phyloP scores from a whole-genome alignment of 352 stramenopile genomes.

The Phytophthora multivora region DNA sequence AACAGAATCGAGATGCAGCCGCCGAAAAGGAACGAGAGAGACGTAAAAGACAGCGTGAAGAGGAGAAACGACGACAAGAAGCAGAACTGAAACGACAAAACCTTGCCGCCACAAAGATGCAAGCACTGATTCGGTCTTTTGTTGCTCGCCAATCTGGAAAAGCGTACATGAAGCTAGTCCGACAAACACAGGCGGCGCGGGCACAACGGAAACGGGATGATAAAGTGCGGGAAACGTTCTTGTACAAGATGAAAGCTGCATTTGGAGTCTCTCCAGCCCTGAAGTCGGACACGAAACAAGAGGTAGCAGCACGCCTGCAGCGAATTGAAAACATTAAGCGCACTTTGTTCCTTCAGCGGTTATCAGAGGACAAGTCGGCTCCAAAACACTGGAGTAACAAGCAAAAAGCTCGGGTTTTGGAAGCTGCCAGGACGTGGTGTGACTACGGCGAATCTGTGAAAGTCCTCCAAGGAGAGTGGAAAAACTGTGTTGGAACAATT shows the following conservation, averaged over 20 bases:
- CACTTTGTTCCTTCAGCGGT: constrained; percentile 51
- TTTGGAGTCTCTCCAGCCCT: constrained; percentile 45
- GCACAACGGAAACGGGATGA: constrained; percentile 54
- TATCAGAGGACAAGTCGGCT: constrained; percentile 14
- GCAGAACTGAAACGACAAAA: constrained; percentile 20
- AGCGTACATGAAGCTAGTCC: constrained; percentile 56
- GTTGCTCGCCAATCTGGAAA: constrained; percentile 38
- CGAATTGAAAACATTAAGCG: constrained; percentile 50
- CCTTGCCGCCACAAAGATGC: constrained; percentile 46
- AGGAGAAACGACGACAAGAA: constrained; percentile 29
- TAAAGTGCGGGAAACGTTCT: constrained; percentile 37
- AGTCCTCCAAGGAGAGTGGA: constrained; percentile 53
- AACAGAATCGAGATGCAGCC: constrained; percentile 40
- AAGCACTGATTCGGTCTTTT: constrained; percentile 45
- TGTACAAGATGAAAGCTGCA: constrained; percentile 45
- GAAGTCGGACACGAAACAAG: constrained; percentile 66
- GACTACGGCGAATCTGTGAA: constrained; percentile 58
- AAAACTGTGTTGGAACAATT: constrained; percentile 47
- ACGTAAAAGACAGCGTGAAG: constrained; percentile 26
- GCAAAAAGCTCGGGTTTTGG: constrained; percentile 36
- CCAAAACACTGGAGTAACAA: constrained; percentile 56
- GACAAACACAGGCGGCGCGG: constrained; percentile 48
- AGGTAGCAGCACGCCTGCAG: constrained; percentile 38
- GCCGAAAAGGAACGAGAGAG: constrained; percentile 42
- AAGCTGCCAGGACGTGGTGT: constrained; percentile 54